Conservation (phyloP, 2,329 filamentous ascomycete genomes). For the Paraphaeosphaeria minitans region DNA sequence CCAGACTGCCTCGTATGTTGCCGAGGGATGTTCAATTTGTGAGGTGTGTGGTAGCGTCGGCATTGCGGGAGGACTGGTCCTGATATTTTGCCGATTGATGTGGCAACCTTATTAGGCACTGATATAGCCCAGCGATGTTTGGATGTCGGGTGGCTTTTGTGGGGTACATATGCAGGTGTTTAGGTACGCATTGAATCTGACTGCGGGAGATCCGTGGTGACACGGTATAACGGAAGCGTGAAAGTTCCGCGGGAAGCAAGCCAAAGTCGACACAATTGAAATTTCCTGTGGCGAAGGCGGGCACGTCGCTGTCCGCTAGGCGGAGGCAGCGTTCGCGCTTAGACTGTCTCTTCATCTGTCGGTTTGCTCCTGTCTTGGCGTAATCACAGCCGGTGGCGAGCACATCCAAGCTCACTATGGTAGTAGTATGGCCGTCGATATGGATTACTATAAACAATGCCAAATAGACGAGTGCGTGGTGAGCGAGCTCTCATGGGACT, state of each 20-base stretch:
- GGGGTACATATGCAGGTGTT: constrained; percentile 5
- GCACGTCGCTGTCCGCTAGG: neutral
- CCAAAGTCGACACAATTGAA: neutral
- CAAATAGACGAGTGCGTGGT: no score
- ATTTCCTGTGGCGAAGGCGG: neutral
- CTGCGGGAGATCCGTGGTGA: neutral
- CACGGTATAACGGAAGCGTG: neutral
- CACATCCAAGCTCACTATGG: no score
- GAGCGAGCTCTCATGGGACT: no score
- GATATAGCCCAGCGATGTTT: neutral
- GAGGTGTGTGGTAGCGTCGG: constrained; percentile 1
- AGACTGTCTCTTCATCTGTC: no score
- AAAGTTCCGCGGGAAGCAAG: neutral
- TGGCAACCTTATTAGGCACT: constrained; percentile 4
- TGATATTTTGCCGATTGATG: constrained; percentile 5
- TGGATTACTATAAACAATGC: no score
- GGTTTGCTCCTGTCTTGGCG: no score
- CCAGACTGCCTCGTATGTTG: neutral
- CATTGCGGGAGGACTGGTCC: neutral
- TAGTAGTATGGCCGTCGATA: no score
- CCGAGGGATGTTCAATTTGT: constrained; percentile 1
- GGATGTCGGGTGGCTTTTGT: neutral
- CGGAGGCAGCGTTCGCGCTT: no score
- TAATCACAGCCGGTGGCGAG: no score
- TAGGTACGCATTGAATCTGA: neutral